These are phyloP conservation scores for Flaveria bidentis DNA, from an alignment of 129 eudicot species.

Conservation along the genomic window DNA sequence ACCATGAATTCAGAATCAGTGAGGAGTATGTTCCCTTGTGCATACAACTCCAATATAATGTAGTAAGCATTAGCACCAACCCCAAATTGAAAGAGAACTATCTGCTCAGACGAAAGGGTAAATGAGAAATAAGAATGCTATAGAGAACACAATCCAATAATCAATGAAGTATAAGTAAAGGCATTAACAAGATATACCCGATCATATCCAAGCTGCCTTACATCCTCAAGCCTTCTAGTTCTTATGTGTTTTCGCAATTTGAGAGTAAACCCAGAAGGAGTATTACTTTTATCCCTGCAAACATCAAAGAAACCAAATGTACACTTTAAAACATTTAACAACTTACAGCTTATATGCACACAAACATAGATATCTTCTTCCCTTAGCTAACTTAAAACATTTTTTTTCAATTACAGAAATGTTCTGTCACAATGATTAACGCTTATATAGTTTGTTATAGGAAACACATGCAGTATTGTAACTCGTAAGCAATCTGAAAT, in stretches of 20 bases:
- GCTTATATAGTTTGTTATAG: neutral
- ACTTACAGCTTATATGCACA: slow-evolving; percentile 19
- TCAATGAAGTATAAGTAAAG: neutral
- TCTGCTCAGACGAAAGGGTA: slow-evolving; percentile 43
- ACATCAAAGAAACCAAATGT: neutral
- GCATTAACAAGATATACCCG: slow-evolving; percentile 52
- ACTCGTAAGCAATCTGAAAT: neutral
- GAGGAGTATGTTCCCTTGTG: slow-evolving; percentile 89
- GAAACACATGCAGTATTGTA: neutral
- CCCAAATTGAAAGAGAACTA: slow-evolving; percentile 90
- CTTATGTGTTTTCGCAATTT: slow-evolving; percentile 94
- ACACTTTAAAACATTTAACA: neutral
- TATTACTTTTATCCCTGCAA: slow-evolving; percentile 93
- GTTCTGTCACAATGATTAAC: neutral
- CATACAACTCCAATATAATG: slow-evolving; percentile 83
- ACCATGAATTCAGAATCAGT: slow-evolving; percentile 85
- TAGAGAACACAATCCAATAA: neutral
- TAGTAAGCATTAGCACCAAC: slow-evolving; percentile 86
- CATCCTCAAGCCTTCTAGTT: slow-evolving; percentile 96
- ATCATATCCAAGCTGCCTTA: slow-evolving; percentile 95
- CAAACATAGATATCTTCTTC: neutral
- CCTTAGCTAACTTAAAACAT: neutral
- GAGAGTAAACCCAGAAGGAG: slow-evolving; percentile 94
- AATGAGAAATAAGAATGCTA: slow-evolving; percentile 2
- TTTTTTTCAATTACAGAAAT: neutral